Base-by-base conservation (phyloP, 495 filamentous ascomycete species). In the Melanomma pulvis-pyrius region DNA sequence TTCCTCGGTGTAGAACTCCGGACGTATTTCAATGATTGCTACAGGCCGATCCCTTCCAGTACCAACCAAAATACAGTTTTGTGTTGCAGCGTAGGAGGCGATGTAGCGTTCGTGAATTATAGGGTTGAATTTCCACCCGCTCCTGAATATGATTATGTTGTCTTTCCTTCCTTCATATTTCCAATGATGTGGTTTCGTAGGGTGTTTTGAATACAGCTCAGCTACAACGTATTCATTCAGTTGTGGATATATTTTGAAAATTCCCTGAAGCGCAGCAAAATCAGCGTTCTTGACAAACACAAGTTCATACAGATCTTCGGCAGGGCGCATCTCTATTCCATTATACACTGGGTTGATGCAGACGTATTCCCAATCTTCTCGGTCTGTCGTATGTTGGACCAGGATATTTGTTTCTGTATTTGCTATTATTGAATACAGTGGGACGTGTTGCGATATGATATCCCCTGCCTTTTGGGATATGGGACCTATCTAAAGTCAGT, bases 101-200 rank as follows among this genome's bases (percentile, higher is more conserved):
- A 63, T 51, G 1, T 55, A 21, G 7, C 55, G 50, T 24, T 63
- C 21, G 22, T 63, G 49, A 12, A 39, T 55, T 41, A 30, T 30
- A 2, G 49, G 60, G 47, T 63, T 46, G 34, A 55, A 53, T 11
- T 55, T 63, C 49, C 50, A 39, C 13, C 60, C 49, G 24, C 21
- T 55, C 17, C 30, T 25, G 30, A 61, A 44, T 1, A 61, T 25
- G n/a, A 67, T 61, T 34, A 67, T 32, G 22, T 67, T 56, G 29
- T 68, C 51, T 56, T 49, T 63, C 9, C 65, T 12, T 0, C 58
- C 59, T 53, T 68, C 65, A 44, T 58, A 28, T 25, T 47, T 68
- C 65, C 59, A 68, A 44, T 68, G 59, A 58, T 68, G 22, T 22
- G 49, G 26, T 46, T 68, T 68, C 12, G 59, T 68, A 2, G 58